Evolutionary conservation across 768 basidiomycete species (phyloP), one percentile per base, ranked within the genome.

Genomic region (Rhodotorula paludigena): DNA sequence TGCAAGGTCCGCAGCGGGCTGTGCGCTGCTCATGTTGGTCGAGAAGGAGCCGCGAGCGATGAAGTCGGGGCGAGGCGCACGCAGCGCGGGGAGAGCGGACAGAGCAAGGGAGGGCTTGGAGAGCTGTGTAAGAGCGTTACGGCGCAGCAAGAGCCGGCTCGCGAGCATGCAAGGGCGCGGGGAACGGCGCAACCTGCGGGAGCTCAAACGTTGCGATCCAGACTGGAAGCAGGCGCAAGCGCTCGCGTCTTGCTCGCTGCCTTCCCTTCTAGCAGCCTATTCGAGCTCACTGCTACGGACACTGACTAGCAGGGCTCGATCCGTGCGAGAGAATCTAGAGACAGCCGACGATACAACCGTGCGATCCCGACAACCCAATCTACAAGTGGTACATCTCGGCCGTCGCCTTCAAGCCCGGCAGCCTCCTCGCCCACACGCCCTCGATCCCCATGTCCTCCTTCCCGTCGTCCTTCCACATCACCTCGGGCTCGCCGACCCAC

Each of bases 381-480:
- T 51, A 66, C n/a, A 66, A 32, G 16, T 66, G 65, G 30, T 61
- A 66, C 35, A 44, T 39, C 25, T n/a, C 32, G 16, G 9, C 44
- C 14, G 39, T 30, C 4, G 23, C 35, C 35, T n/a, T n/a, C 9
- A 49, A 57, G 28, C 56, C 60, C 7, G 64, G 64, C 7, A 65
- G 32, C 47, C 69, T 23, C 18, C 69, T 32, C 25, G 52, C 64
- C 69, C 69, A 71, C 1, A 71, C 69, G 1, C 57, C 48, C 39
- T 66, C 61, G 39, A 70, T 70, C 2, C 52, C 60, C 64, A 70
- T 66, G 41, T 70, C 69, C 11, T 57, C 54, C 8, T 7, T 4
- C 16, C 69, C 69, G 28, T 70, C 69, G 23, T 59, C 60, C 38
- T 57, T 63, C 69, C 56, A 59, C 8, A 55, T 6, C 7, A 70